Conservation (phyloP, 1,139 yeast species). For the Zygosaccharomyces pseudobailii region DNA sequence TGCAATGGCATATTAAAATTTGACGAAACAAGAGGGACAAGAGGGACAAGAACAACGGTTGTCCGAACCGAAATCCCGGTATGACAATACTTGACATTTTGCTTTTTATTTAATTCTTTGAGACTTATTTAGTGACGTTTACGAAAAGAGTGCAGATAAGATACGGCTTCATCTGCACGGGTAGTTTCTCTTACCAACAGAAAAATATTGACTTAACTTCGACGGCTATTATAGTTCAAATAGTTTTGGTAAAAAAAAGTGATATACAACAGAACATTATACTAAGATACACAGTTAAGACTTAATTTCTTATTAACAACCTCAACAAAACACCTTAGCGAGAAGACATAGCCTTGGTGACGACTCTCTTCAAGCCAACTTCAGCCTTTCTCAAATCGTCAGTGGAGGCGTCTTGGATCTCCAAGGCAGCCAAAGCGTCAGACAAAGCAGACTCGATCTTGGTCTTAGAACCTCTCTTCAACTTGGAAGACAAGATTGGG, state of each 20-base stretch:
- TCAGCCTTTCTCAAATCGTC: slow-evolving; percentile 99
- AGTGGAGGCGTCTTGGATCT: slow-evolving; percentile 92
- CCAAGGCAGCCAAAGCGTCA: slow-evolving; percentile 97
- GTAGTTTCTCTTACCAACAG: no score
- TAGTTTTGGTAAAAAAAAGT: slow-evolving; percentile 6
- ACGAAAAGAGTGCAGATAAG: background rate
- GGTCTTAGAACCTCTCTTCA: slow-evolving; percentile 97
- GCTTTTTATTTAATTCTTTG: background rate
- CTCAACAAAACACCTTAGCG: slow-evolving; percentile 55
- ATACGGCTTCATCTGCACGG: no score
- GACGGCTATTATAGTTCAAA: background rate
- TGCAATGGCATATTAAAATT: slow-evolving; percentile 22
- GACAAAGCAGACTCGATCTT: slow-evolving; percentile 98
- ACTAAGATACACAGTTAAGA: slow-evolving; percentile 17
- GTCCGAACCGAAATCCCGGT: background rate
- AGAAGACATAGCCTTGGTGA: slow-evolving; percentile 98
- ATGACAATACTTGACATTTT: background rate
- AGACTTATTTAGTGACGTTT: background rate
- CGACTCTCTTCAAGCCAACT: slow-evolving; percentile 98
- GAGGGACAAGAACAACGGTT: slow-evolving; percentile 4
- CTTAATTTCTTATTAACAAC: slow-evolving; percentile 10
- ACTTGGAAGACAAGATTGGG: slow-evolving; percentile 97
- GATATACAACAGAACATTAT: slow-evolving; percentile 16
- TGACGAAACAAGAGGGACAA: slow-evolving; percentile 23
- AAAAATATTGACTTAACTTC: no score